phyloP scores from a whole-genome alignment of 2,329 filamentous ascomycete species.

The Hymenoscyphus albidus region DNA sequence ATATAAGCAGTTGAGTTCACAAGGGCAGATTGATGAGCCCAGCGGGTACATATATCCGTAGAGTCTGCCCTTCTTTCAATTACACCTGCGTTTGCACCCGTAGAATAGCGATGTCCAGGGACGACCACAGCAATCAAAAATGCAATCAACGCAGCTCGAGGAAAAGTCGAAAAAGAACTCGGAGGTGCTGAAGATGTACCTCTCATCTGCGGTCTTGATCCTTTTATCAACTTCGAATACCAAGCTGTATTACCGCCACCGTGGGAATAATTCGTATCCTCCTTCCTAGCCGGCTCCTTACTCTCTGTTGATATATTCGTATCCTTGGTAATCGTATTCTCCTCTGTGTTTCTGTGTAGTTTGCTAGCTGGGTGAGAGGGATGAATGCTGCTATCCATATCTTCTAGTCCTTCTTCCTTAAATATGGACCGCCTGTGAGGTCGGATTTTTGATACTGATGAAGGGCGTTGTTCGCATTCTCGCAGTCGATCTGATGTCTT shows the following conservation, averaged over 20 bases:
- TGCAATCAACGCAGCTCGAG: conserved; percentile 46
- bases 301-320: conserved; percentile 9
- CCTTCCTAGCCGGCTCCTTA: not conserved
- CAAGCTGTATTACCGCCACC: conserved; percentile 10
- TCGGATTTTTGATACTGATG: conserved; percentile 16
- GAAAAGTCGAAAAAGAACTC: conserved; percentile 40
- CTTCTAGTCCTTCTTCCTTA: conserved; percentile 31
- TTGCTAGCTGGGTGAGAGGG: conserved; percentile 8
- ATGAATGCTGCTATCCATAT: conserved; percentile 24
- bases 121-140: conserved; percentile 49
- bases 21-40: conserved; percentile 60
- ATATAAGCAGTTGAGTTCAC: conserved; percentile 74
- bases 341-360: conserved; percentile 14
- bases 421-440: conserved; percentile 23
- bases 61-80: conserved; percentile 37
- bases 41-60: conserved; percentile 59
- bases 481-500: conserved; percentile 26
- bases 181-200: conserved; percentile 43
- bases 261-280: not conserved
- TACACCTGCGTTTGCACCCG: conserved; percentile 47
- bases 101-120: conserved; percentile 42
- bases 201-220: conserved; percentile 39
- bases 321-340: conserved; percentile 10
- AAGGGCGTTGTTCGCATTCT: conserved; percentile 20
- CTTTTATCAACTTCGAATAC: conserved; percentile 24